These are phyloP conservation scores for Starmerella ratchasimensis DNA, from an alignment of 805 yeast species.

Conservation along the genomic window DNA sequence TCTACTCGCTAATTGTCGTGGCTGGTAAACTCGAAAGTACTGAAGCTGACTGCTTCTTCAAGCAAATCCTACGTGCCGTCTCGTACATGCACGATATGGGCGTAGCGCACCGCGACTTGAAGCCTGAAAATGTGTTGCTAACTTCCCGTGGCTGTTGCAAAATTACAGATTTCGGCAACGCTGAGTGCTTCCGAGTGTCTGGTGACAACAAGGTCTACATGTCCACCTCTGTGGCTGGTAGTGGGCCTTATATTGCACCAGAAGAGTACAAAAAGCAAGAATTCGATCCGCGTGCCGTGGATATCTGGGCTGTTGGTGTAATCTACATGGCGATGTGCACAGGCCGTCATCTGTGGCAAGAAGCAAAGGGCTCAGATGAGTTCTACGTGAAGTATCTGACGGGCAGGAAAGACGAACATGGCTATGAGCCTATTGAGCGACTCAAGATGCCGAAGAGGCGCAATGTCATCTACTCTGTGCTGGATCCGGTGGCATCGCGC, in stretches of 20 bases:
- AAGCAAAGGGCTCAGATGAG: constrained; percentile 62
- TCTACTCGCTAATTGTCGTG: constrained; percentile 44
- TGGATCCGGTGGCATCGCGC: constrained; percentile 78
- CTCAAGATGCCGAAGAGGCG: constrained; percentile 78
- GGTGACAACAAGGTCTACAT: constrained; percentile 65
- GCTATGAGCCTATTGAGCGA: constrained; percentile 81
- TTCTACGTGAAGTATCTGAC: constrained; percentile 59
- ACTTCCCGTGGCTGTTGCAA: constrained; percentile 51
- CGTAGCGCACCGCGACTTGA: constrained; percentile 82
- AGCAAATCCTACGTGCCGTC: constrained; percentile 70
- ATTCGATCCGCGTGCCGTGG: constrained; percentile 67
- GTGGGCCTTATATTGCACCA: constrained; percentile 84
- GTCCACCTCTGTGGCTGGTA: constrained; percentile 61
- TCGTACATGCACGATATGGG: constrained; percentile 79
- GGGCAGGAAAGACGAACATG: constrained; percentile 66
- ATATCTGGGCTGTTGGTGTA: constrained; percentile 79
- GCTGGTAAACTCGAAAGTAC: constrained; percentile 39
- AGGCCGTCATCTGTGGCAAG: constrained; percentile 82
- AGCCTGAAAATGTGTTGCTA: constrained; percentile 73
- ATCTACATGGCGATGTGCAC: constrained; percentile 68
- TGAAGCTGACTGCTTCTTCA: constrained; percentile 80
- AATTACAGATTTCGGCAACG: constrained; percentile 77
- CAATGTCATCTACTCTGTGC: constrained; percentile 78
- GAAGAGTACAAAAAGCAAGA: constrained; percentile 50
- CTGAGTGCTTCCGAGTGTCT: constrained; percentile 75